Conservation (phyloP, 306 rosid genomes). For the Fragaria iinumae region DNA sequence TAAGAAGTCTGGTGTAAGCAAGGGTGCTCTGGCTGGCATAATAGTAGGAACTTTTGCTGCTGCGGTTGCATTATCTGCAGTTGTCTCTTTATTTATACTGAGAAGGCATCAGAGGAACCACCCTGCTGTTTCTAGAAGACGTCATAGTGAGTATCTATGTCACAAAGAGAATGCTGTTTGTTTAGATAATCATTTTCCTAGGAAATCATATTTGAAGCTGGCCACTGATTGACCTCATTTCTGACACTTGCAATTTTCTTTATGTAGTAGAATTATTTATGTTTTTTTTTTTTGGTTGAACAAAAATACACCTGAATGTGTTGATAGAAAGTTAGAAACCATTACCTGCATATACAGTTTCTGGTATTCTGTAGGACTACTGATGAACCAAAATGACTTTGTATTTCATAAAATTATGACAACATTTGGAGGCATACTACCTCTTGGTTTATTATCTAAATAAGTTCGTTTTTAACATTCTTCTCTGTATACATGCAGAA, state of each 20-base stretch:
- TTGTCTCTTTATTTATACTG: conserved; percentile 59
- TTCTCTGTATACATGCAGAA: conserved; percentile 41
- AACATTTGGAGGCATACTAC: not conserved
- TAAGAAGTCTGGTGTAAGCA: conserved; percentile 51
- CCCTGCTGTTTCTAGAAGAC: conserved; percentile 48
- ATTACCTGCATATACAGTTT: not conserved
- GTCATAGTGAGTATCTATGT: conserved; percentile 59
- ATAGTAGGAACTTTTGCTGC: conserved; percentile 69
- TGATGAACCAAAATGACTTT: not conserved
- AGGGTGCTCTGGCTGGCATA: conserved; percentile 66
- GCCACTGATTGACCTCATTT: not conserved
- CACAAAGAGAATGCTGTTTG: not conserved
- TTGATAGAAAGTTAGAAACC: not conserved
- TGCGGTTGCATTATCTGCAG: conserved; percentile 59
- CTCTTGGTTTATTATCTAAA: not conserved
- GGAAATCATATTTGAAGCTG: not conserved
- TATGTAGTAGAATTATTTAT: not conserved
- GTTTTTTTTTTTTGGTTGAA: not conserved
- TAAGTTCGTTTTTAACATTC: not conserved
- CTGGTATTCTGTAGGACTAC: not conserved
- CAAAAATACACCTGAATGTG: not conserved
- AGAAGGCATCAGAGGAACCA: conserved; percentile 38
- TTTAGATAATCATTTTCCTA: not conserved
- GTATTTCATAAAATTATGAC: not conserved
- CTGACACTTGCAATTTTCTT: not conserved